phyloP scores from a whole-genome alignment of 305 asterid species.

The Fraxinus sp. region DNA sequence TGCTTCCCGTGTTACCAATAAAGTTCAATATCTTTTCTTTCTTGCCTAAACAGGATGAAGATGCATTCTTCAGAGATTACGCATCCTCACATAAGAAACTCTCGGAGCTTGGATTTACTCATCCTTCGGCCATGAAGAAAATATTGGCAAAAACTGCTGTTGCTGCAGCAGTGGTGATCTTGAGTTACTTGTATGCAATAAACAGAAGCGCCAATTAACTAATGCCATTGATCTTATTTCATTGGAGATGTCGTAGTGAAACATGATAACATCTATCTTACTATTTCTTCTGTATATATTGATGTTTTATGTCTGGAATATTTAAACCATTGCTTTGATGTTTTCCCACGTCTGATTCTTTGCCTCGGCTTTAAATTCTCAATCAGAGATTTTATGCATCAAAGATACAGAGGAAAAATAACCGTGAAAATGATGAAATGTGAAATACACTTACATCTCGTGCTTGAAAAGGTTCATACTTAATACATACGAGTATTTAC shows the following conservation, averaged over 20 bases:
- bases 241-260: background rate
- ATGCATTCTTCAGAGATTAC: conserved; percentile 75
- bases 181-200: conserved; percentile 55
- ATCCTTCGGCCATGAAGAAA: conserved; percentile 35
- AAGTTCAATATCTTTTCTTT: background rate
- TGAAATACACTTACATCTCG: background rate
- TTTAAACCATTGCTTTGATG: background rate
- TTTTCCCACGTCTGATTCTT: background rate
- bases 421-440: background rate
- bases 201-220: conserved; percentile 29
- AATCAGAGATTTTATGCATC: background rate
- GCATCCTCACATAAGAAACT: conserved; percentile 82
- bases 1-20: background rate
- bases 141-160: conserved; percentile 40
- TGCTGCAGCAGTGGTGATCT: conserved; percentile 51
- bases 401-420: background rate
- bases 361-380: background rate
- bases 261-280: background rate
- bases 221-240: background rate
- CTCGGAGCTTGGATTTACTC: conserved; percentile 73
- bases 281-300: background rate
- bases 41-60: conserved; percentile 57
- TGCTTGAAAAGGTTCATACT: background rate
- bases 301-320: background rate
- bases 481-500: background rate